These are phyloP conservation scores for Zarea fungicola DNA, from an alignment of 2,329 filamentous ascomycete species.

Conservation along the genomic window DNA sequence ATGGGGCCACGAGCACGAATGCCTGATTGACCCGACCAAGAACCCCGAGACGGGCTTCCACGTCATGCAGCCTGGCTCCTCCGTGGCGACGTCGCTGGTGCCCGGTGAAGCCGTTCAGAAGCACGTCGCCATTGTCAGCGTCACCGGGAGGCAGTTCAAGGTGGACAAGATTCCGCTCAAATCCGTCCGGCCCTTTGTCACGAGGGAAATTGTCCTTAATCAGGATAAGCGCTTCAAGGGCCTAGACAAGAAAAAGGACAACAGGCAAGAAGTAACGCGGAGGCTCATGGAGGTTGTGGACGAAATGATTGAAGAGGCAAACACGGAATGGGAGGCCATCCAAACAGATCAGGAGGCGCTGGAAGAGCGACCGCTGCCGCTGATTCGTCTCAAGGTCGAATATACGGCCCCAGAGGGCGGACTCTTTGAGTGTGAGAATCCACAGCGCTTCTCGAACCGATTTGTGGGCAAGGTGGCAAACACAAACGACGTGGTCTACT, in stretches of 20 bases:
- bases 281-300: conserved; percentile 75
- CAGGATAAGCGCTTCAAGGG: conserved; percentile 72
- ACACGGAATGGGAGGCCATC: conserved; percentile 71
- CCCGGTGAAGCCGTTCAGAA: conserved; percentile 88
- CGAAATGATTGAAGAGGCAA: conserved; percentile 81
- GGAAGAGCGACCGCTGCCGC: conserved; percentile 65
- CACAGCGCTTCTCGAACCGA: conserved; percentile 89
- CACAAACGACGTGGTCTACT: conserved; percentile 87
- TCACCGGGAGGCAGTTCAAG: conserved; percentile 78
- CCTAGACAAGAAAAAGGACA: conserved; percentile 75
- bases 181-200: conserved; percentile 85
- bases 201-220: conserved; percentile 71
- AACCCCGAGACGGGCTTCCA: conserved; percentile 89
- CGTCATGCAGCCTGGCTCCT: conserved; percentile 96
- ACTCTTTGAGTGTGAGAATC: conserved; percentile 86
- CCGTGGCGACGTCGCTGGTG: conserved; percentile 86
- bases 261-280: conserved; percentile 72
- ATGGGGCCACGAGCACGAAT: conserved; percentile 98
- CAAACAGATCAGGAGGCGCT: conserved; percentile 60
- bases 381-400: conserved; percentile 87
- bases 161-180: conserved; percentile 79
- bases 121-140: conserved; percentile 77
- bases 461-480: conserved; percentile 92
- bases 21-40: conserved; percentile 73
- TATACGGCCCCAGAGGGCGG: conserved; percentile 81